These are phyloP conservation scores for Aquilaria malaccensis DNA, from an alignment of 345 rosid species.

Conservation along the genomic window DNA sequence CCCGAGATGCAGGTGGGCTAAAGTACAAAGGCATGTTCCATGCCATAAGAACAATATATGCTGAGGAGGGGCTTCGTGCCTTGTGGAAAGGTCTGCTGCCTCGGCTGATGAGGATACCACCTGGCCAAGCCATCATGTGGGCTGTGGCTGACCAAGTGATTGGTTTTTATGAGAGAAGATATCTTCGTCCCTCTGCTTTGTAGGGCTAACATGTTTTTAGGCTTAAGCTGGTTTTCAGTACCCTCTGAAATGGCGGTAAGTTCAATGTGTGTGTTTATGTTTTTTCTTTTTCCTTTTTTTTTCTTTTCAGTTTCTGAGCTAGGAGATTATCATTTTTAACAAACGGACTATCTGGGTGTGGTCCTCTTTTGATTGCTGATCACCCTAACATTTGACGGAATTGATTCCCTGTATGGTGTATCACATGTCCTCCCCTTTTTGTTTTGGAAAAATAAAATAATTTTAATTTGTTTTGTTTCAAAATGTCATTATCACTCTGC, in stretches of 20 bases:
- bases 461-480: too few relatives aligned
- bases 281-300: background rate
- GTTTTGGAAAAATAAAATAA: too few relatives aligned
- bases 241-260: background rate
- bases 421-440: too few relatives aligned
- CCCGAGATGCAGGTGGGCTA: conserved; percentile 41
- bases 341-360: too few relatives aligned
- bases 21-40: conserved; percentile 93
- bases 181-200: conserved; percentile 33
- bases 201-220: conserved; percentile 27
- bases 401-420: too few relatives aligned
- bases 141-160: conserved; percentile 92
- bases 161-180: conserved; percentile 72
- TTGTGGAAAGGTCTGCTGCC: conserved; percentile 95
- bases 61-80: conserved; percentile 74
- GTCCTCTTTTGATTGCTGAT: too few relatives aligned
- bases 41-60: conserved; percentile 71
- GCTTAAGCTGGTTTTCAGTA: conserved; percentile 11
- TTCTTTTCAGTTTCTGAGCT: background rate
- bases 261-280: too few relatives aligned
- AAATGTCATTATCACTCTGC: too few relatives aligned
- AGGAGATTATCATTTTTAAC: too few relatives aligned
- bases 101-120: conserved; percentile 94
- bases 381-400: too few relatives aligned
- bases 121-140: conserved; percentile 99